Evolutionary conservation across 2,329 filamentous ascomycete genomes (phyloP).

Genomic region (Macroventuria anomochaeta): DNA sequence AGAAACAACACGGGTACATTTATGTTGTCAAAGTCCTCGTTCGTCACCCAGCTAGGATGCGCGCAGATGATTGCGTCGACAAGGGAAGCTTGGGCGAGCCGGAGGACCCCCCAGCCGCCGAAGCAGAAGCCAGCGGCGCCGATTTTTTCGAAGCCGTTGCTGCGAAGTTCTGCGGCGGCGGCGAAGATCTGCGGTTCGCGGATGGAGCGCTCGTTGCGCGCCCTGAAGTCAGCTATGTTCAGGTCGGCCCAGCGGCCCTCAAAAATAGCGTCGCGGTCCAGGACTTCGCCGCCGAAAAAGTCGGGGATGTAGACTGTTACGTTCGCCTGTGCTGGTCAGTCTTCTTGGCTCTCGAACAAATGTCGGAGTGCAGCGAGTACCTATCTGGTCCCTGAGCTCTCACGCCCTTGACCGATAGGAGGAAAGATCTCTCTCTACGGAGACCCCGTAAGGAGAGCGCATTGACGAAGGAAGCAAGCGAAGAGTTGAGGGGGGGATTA

Average conservation of each 20-base stretch:
- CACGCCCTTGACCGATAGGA: no score
- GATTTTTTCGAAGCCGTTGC: constrained; percentile 35
- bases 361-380: no score
- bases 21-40: constrained; percentile 28
- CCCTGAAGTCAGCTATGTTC: constrained; percentile 46
- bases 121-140: constrained; percentile 56
- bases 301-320: constrained; percentile 55
- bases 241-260: constrained; percentile 31
- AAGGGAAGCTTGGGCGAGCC: constrained; percentile 23
- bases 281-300: constrained; percentile 38
- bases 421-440: no score
- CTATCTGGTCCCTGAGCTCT: no score
- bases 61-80: constrained; percentile 34
- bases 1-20: constrained; percentile 28
- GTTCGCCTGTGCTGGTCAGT: constrained; percentile 37
- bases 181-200: constrained; percentile 47
- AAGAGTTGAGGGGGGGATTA: no score
- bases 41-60: constrained; percentile 25
- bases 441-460: no score
- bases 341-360: no score
- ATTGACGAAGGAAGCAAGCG: no score
- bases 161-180: constrained; percentile 35
- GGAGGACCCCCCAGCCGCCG: constrained; percentile 46
- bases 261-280: constrained; percentile 12
- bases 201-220: constrained; percentile 41